Base-by-base conservation (phyloP, 768 basidiomycete species). In the Rhizopogon rudus region DNA sequence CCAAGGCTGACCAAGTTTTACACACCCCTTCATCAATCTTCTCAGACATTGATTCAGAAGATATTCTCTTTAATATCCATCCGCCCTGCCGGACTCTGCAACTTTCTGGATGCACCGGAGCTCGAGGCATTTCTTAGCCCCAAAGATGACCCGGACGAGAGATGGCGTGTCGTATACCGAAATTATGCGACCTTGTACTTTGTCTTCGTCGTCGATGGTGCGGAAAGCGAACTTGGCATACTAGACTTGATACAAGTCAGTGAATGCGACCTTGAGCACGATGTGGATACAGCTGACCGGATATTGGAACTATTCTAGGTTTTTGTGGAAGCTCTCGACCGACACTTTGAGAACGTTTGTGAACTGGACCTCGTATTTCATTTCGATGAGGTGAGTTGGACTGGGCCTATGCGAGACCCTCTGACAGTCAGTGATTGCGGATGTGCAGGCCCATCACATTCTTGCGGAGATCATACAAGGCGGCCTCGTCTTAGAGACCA, bases 351-450 rank as follows among this genome's bases (percentile, higher is more conserved):
- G 76, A 98, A 98, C 65, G 97, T 99, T 0, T 98, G 97, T 72
- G 97, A 99, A 70, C 77, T 99, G 44, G 97, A 99, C 70, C 80
- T 99, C 12, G 95, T 99, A 50, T 99, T 98, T 70, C 95, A 98
- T 69, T 99, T 98, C 65, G 97, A 98, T 69, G 94, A 98, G 79
- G 95, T 92, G 61, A 33, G 79, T 60, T 41, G 17, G 14, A 22
- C 16, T 33, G 45, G 13, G 22, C 44, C 42, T 22, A 22, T 31
- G 40, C 49, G 31, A 42, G 17, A 25, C 16, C 10, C 48, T 45
- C 28, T 8, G 9, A 44, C 39, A 14, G 22, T 39, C 5, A 25
- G 28, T 56, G 49, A 28, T 63, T 40, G 54, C 44, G 39, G n/a
- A 41, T 25, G 53, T 13, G 2, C 63, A 96, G 93, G 95, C 90